Percentiles rank a stretch among this genome's conserved stretches.
Conservation (phyloP, 768 basidiomycete species). For the Sporobolomyces roseus region DNA sequence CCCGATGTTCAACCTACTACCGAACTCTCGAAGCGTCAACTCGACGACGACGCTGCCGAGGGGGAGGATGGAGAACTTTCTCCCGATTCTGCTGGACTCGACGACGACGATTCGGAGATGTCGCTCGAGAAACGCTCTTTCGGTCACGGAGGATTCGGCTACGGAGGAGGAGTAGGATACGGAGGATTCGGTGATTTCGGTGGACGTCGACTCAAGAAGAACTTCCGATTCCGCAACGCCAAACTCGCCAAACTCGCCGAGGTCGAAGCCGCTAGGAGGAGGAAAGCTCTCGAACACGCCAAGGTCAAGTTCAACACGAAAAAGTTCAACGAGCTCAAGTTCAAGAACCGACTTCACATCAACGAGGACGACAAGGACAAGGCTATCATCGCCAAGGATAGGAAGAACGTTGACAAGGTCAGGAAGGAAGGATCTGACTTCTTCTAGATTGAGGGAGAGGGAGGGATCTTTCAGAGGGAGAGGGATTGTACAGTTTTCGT, state of each 20-base stretch:
- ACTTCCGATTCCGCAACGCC: background rate
- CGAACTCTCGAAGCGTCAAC: too few relatives aligned
- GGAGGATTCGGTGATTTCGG: background rate
- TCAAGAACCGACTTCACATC: slow-evolving; percentile 10
- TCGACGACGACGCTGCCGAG: too few relatives aligned
- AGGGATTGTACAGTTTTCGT: too few relatives aligned
- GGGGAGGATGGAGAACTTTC: background rate
- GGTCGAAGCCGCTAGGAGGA: background rate
- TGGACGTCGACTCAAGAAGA: background rate
- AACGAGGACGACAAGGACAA: slow-evolving; percentile 4
- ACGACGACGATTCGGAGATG: too few relatives aligned
- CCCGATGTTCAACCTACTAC: background rate
- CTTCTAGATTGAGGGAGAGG: too few relatives aligned
- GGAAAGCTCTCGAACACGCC: slow-evolving; percentile 5
- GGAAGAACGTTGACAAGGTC: too few relatives aligned
- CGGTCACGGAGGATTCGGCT: background rate
- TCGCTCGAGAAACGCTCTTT: too few relatives aligned
- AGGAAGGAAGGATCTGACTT: background rate
- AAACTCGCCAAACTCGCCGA: slow-evolving; percentile 2
- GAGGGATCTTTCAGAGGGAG: too few relatives aligned
- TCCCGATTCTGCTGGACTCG: background rate
- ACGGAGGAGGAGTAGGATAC: background rate
- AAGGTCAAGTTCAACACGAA: slow-evolving; percentile 7
- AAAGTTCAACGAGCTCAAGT: slow-evolving; percentile 19
- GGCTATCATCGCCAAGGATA: background rate